Percentiles rank a stretch among this genome's conserved stretches.
Evolutionary conservation across 495 filamentous ascomycete genomes (phyloP).

Genomic region (Daldinia concentrica): DNA sequence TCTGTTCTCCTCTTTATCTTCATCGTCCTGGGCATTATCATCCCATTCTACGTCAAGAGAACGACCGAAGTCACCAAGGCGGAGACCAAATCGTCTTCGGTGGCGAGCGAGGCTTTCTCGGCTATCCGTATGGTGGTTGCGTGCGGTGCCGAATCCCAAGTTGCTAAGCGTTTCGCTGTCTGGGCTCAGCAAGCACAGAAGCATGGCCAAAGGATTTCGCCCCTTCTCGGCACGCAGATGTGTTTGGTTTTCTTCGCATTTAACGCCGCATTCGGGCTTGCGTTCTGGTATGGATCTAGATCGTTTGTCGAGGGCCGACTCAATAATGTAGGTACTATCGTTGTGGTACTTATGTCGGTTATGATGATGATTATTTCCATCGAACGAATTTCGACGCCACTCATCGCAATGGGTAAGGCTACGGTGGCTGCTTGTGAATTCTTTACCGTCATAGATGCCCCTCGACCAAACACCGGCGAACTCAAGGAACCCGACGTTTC

Average conservation of each 20-base stretch:
- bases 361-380: constrained; percentile 61
- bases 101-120: constrained; percentile 67
- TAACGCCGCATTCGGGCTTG: constrained; percentile 54
- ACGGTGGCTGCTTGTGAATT: constrained; percentile 65
- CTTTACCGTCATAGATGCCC: constrained; percentile 66
- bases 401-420: constrained; percentile 62
- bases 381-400: constrained; percentile 61
- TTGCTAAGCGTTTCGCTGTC: constrained; percentile 59
- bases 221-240: constrained; percentile 55
- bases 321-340: constrained; percentile 54
- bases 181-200: constrained; percentile 67
- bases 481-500: constrained; percentile 58
- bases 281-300: constrained; percentile 65
- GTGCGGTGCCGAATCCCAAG: constrained; percentile 67
- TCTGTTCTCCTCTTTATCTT: constrained; percentile 66
- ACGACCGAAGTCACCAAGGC: constrained; percentile 52
- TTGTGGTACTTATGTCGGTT: constrained; percentile 65
- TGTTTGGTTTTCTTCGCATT: constrained; percentile 54
- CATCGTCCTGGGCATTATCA: constrained; percentile 59
- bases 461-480: constrained; percentile 54
- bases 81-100: constrained; percentile 62
- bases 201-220: constrained; percentile 58
- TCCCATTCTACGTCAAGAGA: constrained; percentile 69
- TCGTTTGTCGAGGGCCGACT: constrained; percentile 53
- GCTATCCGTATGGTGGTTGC: constrained; percentile 69